Evolutionary conservation across 2,329 filamentous ascomycete species (phyloP).

Genomic region (Penicillium sp.): DNA sequence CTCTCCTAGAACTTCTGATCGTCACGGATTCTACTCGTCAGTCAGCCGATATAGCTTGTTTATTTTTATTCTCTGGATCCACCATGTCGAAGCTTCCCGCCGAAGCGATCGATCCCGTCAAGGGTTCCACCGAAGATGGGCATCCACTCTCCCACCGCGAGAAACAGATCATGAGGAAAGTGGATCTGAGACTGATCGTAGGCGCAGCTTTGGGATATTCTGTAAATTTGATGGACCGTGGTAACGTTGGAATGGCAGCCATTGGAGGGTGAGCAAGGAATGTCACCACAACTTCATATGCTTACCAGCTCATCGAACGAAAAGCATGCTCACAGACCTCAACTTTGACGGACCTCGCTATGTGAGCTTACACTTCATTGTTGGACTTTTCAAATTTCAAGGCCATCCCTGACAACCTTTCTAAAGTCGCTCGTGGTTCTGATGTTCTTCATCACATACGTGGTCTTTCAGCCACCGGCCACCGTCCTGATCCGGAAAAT

Average conservation of each 20-base stretch:
- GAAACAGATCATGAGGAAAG: slow-evolving; percentile 64
- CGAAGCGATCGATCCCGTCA: no score
- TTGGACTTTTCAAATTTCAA: no score
- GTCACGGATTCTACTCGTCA: no score
- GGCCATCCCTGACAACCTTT: no score
- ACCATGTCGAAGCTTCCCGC: no score
- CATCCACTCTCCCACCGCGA: no score
- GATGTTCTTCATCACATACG: slow-evolving; percentile 35
- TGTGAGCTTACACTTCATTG: no score
- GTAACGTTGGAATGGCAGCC: slow-evolving; percentile 65
- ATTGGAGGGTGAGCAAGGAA: slow-evolving; percentile 63
- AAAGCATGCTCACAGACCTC: no score
- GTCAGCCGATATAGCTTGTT: no score
- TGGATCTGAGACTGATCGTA: slow-evolving; percentile 66
- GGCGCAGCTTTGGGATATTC: slow-evolving; percentile 69
- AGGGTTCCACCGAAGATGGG: no score
- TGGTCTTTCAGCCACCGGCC: slow-evolving; percentile 32
- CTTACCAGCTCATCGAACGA: slow-evolving; percentile 14
- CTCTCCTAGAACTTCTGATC: no score
- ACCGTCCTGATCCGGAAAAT: slow-evolving; percentile 32
- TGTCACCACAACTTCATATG: background rate
- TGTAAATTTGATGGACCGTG: slow-evolving; percentile 74
- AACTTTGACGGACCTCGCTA: slow-evolving; percentile 6
- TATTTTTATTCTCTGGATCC: no score
- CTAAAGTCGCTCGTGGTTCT: slow-evolving; percentile 34